Conservation (phyloP, 2,329 filamentous ascomycete genomes). For the Monosporascus sp. region DNA sequence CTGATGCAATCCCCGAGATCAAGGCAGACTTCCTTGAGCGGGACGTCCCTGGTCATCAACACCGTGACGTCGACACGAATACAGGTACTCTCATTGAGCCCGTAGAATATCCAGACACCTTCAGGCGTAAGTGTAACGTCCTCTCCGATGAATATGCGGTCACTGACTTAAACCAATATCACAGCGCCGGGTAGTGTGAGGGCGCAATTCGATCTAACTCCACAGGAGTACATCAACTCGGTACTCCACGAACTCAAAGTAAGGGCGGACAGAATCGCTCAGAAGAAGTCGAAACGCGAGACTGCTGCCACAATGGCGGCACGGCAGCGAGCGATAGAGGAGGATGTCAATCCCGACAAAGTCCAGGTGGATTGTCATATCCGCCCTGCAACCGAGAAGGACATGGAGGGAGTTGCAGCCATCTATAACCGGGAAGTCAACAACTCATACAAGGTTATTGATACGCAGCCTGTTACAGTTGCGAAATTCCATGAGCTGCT, state of each 20-base stretch:
- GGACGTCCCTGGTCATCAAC: slow-evolving; percentile 24
- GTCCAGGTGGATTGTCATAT: slow-evolving; percentile 30
- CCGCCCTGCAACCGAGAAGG: slow-evolving; percentile 33
- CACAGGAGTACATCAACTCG: not conserved
- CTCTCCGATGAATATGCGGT: not conserved
- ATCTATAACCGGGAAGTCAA: slow-evolving; percentile 41
- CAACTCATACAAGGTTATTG: slow-evolving; percentile 23
- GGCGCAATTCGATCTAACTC: not conserved
- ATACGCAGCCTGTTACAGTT: slow-evolving; percentile 19
- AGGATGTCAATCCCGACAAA: not conserved
- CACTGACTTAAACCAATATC: not conserved
- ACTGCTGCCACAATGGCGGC: not conserved
- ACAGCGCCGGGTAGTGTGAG: not conserved
- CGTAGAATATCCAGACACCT: slow-evolving; percentile 26
- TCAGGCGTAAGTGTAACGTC: slow-evolving; percentile 8
- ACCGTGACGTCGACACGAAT: slow-evolving; percentile 31
- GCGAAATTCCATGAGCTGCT: slow-evolving; percentile 27
- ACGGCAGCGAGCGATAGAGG: slow-evolving; percentile 2
- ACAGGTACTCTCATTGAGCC: slow-evolving; percentile 30
- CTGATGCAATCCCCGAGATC: slow-evolving; percentile 3
- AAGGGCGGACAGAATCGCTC: not conserved
- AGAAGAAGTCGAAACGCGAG: not conserved
- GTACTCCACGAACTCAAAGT: slow-evolving; percentile 10
- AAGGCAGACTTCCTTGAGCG: slow-evolving; percentile 23
- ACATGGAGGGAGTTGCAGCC: slow-evolving; percentile 33